Evolutionary conservation across 2,329 filamentous ascomycete genomes (phyloP).

Genomic region (Calonectria honghensis): DNA sequence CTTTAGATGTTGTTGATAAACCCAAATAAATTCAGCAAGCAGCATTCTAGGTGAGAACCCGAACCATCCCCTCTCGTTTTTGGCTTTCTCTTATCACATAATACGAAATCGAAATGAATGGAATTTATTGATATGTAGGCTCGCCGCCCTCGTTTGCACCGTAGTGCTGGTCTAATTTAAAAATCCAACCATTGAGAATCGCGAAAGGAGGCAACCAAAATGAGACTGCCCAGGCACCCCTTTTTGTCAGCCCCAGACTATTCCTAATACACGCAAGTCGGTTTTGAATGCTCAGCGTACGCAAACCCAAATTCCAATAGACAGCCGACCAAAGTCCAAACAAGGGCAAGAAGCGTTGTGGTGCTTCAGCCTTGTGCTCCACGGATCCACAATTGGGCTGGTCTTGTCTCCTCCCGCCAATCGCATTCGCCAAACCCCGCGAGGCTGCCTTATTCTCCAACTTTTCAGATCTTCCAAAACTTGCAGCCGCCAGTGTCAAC

Average conservation of each 20-base stretch:
- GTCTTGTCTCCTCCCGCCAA: neutral
- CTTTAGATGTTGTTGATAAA: neutral
- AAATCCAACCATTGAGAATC: neutral
- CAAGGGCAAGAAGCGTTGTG: neutral
- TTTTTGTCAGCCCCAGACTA: neutral
- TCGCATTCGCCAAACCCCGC: constrained; percentile 21
- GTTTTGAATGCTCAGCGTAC: neutral
- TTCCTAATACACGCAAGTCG: neutral
- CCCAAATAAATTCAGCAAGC: neutral
- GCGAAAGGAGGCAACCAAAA: neutral
- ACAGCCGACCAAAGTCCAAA: neutral
- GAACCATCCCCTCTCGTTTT: neutral
- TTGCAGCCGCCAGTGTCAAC: constrained; percentile 13
- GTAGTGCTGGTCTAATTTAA: neutral
- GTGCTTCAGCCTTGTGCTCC: constrained; percentile 47
- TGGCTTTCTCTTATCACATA: neutral
- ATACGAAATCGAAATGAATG: neutral
- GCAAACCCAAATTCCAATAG: neutral
- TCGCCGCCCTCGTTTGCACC: neutral
- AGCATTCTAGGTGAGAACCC: neutral
- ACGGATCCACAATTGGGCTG: constrained; percentile 42
- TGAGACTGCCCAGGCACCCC: neutral
- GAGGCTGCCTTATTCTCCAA: constrained; percentile 54
- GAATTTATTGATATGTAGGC: neutral
- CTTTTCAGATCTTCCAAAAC: constrained; percentile 48